Percentiles rank a stretch among this genome's conserved stretches.
phyloP scores from a whole-genome alignment of 768 basidiomycete species.

The Dentipellis fragilis region DNA sequence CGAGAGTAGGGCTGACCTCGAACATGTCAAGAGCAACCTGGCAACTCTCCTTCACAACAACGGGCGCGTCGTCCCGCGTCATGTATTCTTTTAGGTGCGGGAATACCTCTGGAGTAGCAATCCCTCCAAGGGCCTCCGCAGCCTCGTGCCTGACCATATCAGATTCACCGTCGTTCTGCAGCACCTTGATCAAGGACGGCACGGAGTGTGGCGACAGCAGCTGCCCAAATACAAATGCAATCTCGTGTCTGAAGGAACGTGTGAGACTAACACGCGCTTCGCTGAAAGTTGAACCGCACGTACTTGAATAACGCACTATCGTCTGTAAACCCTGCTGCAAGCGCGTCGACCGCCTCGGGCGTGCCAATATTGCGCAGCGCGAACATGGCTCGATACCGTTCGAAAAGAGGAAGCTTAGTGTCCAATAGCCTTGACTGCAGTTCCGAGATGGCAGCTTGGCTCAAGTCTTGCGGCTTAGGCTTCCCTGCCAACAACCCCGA shows the following conservation, averaged over 20 bases:
- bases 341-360: conserved; percentile 75
- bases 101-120: conserved; percentile 86
- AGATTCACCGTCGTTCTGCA: conserved; percentile 64
- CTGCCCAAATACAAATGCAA: conserved; percentile 97
- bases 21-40: conserved; percentile 96
- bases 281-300: conserved; percentile 14
- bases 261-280: not conserved
- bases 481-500: conserved; percentile 50
- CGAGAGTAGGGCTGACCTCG: conserved; percentile 47
- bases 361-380: conserved; percentile 90
- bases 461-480: conserved; percentile 40
- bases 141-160: conserved; percentile 99
- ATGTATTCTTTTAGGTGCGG: conserved; percentile 83
- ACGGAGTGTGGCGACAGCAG: conserved; percentile 83
- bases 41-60: conserved; percentile 92
- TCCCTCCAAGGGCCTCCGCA: conserved; percentile 96
- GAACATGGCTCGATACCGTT: conserved; percentile 98
- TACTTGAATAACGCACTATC: conserved; percentile 91
- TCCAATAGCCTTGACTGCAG: conserved; percentile 62
- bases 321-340: conserved; percentile 85
- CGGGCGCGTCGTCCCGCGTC: conserved; percentile 64
- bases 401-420: conserved; percentile 63
- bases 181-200: conserved; percentile 69
- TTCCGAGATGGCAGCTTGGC: conserved; percentile 35
- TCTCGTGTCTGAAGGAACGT: conserved; percentile 66